Conservation (phyloP, 2,329 filamentous ascomycete species). For the Penicillium sp. region DNA sequence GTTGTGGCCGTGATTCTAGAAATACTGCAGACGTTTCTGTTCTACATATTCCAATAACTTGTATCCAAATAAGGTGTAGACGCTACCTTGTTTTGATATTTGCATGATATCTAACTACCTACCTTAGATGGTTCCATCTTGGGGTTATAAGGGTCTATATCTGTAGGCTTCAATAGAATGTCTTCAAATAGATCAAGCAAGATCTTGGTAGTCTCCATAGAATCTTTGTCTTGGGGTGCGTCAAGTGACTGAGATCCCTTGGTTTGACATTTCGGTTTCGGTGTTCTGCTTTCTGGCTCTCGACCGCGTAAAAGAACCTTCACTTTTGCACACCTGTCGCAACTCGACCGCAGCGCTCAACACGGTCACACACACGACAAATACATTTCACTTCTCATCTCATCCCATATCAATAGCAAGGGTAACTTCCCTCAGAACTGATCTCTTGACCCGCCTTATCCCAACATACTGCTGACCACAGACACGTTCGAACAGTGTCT, state of each 20-base stretch:
- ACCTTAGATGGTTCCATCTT: background rate
- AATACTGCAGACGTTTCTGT: background rate
- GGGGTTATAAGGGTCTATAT: background rate
- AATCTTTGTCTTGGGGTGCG: background rate
- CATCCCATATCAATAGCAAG: background rate
- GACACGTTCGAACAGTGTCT: background rate
- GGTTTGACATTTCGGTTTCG: background rate
- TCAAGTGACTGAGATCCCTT: no score
- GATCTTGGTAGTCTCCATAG: background rate
- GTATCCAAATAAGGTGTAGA: background rate
- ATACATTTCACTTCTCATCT: background rate
- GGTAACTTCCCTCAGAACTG: background rate
- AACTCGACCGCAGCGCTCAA: background rate
- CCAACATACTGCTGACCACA: background rate
- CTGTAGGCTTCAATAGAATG: no score
- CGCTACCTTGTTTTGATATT: background rate
- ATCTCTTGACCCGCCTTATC: no score
- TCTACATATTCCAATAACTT: background rate
- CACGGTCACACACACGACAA: background rate
- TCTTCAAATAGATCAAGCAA: no score
- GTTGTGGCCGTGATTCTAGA: constrained; percentile 57
- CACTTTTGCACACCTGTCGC: background rate
- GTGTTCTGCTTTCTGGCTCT: background rate
- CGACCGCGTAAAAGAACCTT: background rate
- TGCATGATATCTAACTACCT: background rate